Conservation (phyloP, 352 stramenopile genomes). For the Globisporangium splendens region DNA sequence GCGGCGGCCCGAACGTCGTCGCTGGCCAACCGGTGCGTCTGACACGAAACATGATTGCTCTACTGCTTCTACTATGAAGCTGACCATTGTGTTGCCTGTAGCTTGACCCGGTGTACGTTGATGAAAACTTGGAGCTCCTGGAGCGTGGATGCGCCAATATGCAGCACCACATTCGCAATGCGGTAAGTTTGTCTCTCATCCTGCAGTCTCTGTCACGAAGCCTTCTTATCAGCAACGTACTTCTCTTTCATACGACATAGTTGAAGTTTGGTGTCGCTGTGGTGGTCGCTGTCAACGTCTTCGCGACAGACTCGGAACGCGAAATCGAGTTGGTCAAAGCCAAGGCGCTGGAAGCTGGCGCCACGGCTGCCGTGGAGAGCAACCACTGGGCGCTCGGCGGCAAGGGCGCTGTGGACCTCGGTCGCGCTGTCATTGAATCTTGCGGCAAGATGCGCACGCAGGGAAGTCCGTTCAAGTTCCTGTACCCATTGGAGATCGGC, state of each 20-base stretch:
- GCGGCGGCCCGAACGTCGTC: conserved; percentile 93
- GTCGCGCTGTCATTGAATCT: conserved; percentile 88
- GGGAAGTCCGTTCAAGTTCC: conserved; percentile 89
- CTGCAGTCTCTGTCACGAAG: background rate
- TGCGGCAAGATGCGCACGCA: conserved; percentile 79
- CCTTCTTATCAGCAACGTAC: no score
- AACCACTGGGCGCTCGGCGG: conserved; percentile 77
- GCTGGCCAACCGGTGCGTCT: conserved; percentile 88
- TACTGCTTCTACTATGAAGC: background rate
- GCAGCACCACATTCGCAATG: conserved; percentile 96
- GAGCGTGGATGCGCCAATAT: conserved; percentile 91
- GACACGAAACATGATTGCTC: background rate
- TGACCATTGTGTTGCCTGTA: conserved; percentile 9
- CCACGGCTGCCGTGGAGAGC: conserved; percentile 95
- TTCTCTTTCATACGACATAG: conserved; percentile 5
- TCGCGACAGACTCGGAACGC: conserved; percentile 54
- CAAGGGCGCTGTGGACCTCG: conserved; percentile 91
- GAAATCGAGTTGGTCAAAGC: conserved; percentile 94
- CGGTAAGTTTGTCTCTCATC: conserved; percentile 37
- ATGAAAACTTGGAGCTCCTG: conserved; percentile 96
- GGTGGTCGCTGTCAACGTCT: conserved; percentile 94
- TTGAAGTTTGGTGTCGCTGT: conserved; percentile 93
- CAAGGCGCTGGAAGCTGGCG: conserved; percentile 89
- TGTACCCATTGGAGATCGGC: conserved; percentile 92
- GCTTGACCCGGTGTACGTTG: conserved; percentile 89